Percentiles rank a stretch among this genome's conserved stretches.
Conservation (phyloP, 768 basidiomycete species). For the Naganishia onofrii region DNA sequence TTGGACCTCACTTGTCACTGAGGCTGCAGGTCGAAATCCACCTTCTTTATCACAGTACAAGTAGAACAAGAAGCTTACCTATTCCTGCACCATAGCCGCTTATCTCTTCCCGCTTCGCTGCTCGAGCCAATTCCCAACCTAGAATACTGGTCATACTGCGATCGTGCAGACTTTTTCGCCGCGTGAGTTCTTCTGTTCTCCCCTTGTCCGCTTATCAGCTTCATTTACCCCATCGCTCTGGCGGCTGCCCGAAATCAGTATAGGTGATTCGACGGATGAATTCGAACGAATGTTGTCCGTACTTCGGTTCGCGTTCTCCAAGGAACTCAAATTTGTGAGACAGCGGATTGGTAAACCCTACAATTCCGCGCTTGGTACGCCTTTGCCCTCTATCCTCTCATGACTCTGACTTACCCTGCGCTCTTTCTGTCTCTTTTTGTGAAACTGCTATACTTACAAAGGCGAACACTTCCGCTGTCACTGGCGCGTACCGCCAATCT, state of each 20-base stretch:
- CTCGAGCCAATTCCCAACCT: conserved; percentile 92
- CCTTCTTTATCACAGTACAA: neutral
- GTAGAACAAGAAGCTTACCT: neutral
- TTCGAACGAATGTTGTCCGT: conserved; percentile 93
- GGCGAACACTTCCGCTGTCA: conserved; percentile 55
- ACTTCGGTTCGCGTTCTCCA: conserved; percentile 80
- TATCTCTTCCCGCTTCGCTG: conserved; percentile 87
- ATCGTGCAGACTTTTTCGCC: conserved; percentile 85
- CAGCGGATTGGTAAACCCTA: conserved; percentile 88
- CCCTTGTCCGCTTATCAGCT: no score
- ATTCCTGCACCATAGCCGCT: conserved; percentile 61
- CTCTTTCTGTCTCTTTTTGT: no score
- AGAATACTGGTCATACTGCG: conserved; percentile 92
- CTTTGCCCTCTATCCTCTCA: neutral
- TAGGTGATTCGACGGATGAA: conserved; percentile 88
- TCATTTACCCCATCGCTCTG: no score
- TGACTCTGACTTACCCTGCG: neutral
- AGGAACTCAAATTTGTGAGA: conserved; percentile 88
- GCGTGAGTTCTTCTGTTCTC: conserved; percentile 61
- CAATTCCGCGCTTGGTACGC: conserved; percentile 51
- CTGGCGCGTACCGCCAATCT: conserved; percentile 50
- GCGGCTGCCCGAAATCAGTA: conserved; percentile 56
- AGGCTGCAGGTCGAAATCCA: conserved; percentile 12
- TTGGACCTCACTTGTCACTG: no score
- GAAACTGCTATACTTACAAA: conserved; percentile 5